Conservation (phyloP, 306 rosid genomes). For the Quercus dentata region DNA sequence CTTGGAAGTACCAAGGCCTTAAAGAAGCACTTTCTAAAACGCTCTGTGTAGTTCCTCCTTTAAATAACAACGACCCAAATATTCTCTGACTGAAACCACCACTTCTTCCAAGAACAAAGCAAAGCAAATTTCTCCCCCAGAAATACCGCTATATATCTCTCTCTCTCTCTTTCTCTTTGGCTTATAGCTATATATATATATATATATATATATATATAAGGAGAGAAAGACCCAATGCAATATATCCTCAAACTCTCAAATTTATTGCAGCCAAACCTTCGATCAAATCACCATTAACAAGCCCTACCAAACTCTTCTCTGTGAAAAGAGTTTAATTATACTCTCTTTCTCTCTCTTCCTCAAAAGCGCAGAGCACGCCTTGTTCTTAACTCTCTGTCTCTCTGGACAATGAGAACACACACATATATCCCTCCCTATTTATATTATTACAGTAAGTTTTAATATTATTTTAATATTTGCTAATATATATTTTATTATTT, state of each 20-base stretch:
- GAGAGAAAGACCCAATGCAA: conserved; percentile 14
- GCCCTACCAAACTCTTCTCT: conserved; percentile 33
- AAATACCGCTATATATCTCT: not conserved
- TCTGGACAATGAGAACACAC: not conserved
- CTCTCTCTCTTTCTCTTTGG: not conserved
- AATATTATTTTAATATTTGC: not conserved
- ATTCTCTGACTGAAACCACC: not conserved
- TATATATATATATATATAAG: not conserved
- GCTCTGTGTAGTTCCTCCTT: not conserved
- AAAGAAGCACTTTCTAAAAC: not conserved
- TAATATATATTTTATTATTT: conserved; percentile 16
- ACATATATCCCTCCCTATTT: no score
- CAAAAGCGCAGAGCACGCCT: conserved; percentile 48
- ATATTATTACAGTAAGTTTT: no score
- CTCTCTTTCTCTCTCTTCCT: conserved; percentile 18
- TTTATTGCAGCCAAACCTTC: conserved; percentile 36
- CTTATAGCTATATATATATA: not conserved
- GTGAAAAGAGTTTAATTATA: conserved; percentile 13
- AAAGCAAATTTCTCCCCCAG: not conserved
- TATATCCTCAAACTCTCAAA: conserved; percentile 29
- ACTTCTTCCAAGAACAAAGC: conserved; percentile 5
- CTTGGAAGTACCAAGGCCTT: not conserved
- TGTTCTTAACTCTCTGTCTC: conserved; percentile 32
- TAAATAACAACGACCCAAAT: not conserved
- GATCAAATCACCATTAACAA: conserved; percentile 52